Base-by-base conservation (phyloP, 2,329 filamentous ascomycete genomes). In the Exophiala spinifera region DNA sequence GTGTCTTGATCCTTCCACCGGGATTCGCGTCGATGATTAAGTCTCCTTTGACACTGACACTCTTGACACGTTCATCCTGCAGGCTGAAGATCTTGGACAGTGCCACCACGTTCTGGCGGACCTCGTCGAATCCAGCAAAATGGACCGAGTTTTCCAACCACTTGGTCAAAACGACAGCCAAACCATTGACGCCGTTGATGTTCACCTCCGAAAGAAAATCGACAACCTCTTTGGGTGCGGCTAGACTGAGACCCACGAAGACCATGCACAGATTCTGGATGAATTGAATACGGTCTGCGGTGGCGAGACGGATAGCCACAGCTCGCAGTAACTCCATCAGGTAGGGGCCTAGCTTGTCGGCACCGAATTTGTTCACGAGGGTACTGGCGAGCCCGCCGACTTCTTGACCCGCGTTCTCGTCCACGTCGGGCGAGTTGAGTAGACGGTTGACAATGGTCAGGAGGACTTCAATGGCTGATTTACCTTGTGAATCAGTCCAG, bases 101-200 rank as follows among this genome's bases (percentile, higher is more conserved):
- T 4, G 94, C 94, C 64, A 96, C 92, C 55, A 96, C 89, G 67
- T 97, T 99, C 71, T 96, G 90, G 63, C 91, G 84, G 64, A 97
- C 97, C 71, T 96, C 92, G 65, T 97, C 91, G 65, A 96, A 99
- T 11, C 94, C 94, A n/a, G 91, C 91, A 73, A 99, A 99, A 71
- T 88, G 95, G 71, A 95, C 83, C 3, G 91, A 96, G 72, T 97
- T 96, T 74, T 97, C 94, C 1, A 99, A 78, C 94, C 94, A 99
- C 73, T 97, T 96, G 72, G 85, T 81, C 62, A 97, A 76, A 3
- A 99, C 94, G 20, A 96, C 85, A 60, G 91, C 84, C 6, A 99
- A 76, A n/a, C 91, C 94, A 65, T 81, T 95, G 55, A 71, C 65
- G 8, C 85, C 86, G 45, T 84, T 83, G 61, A 97, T 88, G 63